phyloP scores from a whole-genome alignment of 2,329 filamentous ascomycete species.

The Pyricularia sp. region DNA sequence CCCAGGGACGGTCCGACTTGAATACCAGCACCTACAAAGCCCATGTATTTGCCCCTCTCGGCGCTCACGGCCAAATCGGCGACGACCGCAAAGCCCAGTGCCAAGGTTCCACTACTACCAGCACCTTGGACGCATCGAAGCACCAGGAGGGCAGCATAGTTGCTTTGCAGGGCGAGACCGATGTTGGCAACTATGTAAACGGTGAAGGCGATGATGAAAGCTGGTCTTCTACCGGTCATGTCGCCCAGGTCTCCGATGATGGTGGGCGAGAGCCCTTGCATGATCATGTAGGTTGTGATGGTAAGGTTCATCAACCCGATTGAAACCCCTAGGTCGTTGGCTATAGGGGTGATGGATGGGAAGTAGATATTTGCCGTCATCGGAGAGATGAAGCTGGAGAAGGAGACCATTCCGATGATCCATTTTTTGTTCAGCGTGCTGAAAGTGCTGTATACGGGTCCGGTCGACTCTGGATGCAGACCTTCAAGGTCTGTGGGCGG shows the following conservation, averaged over 20 bases:
- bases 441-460: slow-evolving; percentile 31
- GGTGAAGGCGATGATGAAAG: slow-evolving; percentile 46
- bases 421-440: slow-evolving; percentile 34
- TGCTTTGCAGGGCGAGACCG: slow-evolving; percentile 47
- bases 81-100: slow-evolving; percentile 61
- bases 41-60: slow-evolving; percentile 67
- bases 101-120: slow-evolving; percentile 60
- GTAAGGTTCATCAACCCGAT: slow-evolving; percentile 36
- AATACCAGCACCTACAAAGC: slow-evolving; percentile 49
- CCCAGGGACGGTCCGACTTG: slow-evolving; percentile 46
- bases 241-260: slow-evolving; percentile 55
- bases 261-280: slow-evolving; percentile 52
- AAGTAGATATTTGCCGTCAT: slow-evolving; percentile 52
- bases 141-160: slow-evolving; percentile 48
- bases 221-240: slow-evolving; percentile 49
- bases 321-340: slow-evolving; percentile 27
- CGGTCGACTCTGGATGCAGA: slow-evolving; percentile 24
- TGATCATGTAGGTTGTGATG: slow-evolving; percentile 52
- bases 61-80: slow-evolving; percentile 60
- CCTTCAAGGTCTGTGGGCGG: slow-evolving; percentile 21
- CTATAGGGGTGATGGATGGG: slow-evolving; percentile 29
- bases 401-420: slow-evolving; percentile 42
- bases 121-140: slow-evolving; percentile 53
- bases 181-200: slow-evolving; percentile 52
- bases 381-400: slow-evolving; percentile 45